A percentile compares a stretch with the other conserved stretches of the same genome.
phyloP scores from a whole-genome alignment of 2,329 filamentous ascomycete genomes.

The Penicillium palitans region DNA sequence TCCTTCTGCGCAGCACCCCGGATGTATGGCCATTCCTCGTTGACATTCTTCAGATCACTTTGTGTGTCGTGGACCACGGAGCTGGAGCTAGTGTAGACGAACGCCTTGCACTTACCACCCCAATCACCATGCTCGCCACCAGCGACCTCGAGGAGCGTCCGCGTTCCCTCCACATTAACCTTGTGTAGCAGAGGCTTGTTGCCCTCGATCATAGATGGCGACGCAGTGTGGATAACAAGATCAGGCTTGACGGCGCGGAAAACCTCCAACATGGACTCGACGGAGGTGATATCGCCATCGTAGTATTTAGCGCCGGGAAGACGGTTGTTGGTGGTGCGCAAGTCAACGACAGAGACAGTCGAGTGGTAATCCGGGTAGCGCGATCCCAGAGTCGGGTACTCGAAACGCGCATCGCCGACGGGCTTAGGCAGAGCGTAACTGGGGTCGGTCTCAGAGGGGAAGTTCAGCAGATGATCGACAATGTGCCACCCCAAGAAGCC shows the following conservation, averaged over 20 bases:
- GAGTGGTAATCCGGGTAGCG: slow-evolving; percentile 48
- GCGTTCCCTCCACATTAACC: slow-evolving; percentile 87
- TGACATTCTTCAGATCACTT: slow-evolving; percentile 76
- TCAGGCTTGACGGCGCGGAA: slow-evolving; percentile 70
- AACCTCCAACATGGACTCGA: slow-evolving; percentile 59
- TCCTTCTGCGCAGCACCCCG: slow-evolving; percentile 69
- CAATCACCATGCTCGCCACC: slow-evolving; percentile 65
- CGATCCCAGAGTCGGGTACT: slow-evolving; percentile 38
- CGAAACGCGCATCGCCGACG: slow-evolving; percentile 37
- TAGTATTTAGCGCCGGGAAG: slow-evolving; percentile 64
- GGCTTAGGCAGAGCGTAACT: slow-evolving; percentile 41
- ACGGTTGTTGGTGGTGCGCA: slow-evolving; percentile 69
- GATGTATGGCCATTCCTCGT: slow-evolving; percentile 78
- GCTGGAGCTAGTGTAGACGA: slow-evolving; percentile 89
- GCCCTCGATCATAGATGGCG: slow-evolving; percentile 58
- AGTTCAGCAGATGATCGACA: slow-evolving; percentile 68
- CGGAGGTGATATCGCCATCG: slow-evolving; percentile 75
- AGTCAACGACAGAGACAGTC: slow-evolving; percentile 69
- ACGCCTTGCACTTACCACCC: slow-evolving; percentile 64
- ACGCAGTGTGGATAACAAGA: slow-evolving; percentile 89
- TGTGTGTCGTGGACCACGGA: slow-evolving; percentile 83
- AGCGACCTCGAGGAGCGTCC: slow-evolving; percentile 65
- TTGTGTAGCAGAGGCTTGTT: slow-evolving; percentile 66
- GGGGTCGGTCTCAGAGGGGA: slow-evolving; percentile 51
- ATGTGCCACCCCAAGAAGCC: slow-evolving; percentile 84